Evolutionary conservation across 345 rosid genomes (phyloP).

Genomic region (Brassica nigra): DNA sequence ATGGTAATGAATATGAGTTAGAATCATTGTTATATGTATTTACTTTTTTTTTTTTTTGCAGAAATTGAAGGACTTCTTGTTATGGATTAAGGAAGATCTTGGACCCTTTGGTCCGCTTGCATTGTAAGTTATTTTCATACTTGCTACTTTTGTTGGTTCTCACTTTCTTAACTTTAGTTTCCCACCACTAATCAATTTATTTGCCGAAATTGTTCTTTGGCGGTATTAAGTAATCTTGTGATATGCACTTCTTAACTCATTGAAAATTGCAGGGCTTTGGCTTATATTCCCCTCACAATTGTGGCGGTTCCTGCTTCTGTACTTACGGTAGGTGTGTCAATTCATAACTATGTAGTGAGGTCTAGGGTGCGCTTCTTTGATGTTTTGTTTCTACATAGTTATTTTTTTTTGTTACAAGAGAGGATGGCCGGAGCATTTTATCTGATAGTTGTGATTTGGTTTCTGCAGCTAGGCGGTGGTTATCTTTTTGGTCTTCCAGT

Average conservation of each 20-base stretch:
- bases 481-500: slow-evolving; percentile 96
- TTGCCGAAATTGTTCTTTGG: background rate
- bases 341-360: slow-evolving; percentile 11
- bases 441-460: background rate
- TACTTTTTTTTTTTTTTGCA: no score
- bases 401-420: background rate
- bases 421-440: background rate
- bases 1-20: background rate
- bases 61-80: slow-evolving; percentile 51
- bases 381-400: slow-evolving; percentile 1
- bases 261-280: slow-evolving; percentile 43
- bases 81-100: slow-evolving; percentile 63
- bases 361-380: background rate
- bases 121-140: slow-evolving; percentile 45
- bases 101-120: slow-evolving; percentile 62
- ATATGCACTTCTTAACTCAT: background rate
- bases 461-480: slow-evolving; percentile 94
- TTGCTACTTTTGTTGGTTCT: background rate
- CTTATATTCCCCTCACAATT: slow-evolving; percentile 55
- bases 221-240: background rate
- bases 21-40: no score
- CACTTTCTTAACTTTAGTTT: background rate
- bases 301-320: slow-evolving; percentile 62
- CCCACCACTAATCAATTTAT: background rate
- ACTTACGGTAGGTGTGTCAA: slow-evolving; percentile 48